Base-by-base conservation (phyloP, 148 eudicot species). In the Linanthus parryae region DNA sequence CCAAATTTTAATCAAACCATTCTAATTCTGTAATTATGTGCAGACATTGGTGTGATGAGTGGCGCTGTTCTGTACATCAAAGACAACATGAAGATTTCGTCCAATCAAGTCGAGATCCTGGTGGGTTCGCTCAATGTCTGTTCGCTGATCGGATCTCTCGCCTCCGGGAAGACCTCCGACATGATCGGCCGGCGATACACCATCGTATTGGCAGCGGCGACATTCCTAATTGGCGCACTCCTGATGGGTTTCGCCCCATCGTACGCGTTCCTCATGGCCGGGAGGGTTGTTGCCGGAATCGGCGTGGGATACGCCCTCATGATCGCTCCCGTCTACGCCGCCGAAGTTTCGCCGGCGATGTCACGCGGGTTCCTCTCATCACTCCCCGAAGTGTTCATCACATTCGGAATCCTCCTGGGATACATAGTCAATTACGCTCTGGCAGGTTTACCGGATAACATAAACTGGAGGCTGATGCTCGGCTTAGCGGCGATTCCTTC, bases 31-130 rank as follows among this genome's bases (percentile, higher is more conserved):
- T 15, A 1, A 43, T 1, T 31, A 22, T 42, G 33, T 52, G 43
- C 69, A 90, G 97, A 90, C 64, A 86, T 86, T 30, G 97, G 95
- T 17, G 95, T 90, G 29, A 90, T 90, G 67, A 86, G 95, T 65
- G 97, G 97, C 2, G 97, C 95, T 34, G 58, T 76, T 0, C 70
- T 85, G 0, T 83, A 57, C 72, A 83, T 90, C 23, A 83, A 40
- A 63, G 92, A 83, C 30, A 50, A 68, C 49, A 50, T 90, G 0
- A 74, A 79, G 22, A 64, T 90, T 38, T 64, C 84, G 21, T 51
- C 71, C 14, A 20, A 58, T 17, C 74, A 85, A 59, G 81, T 48
- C 39, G 85, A 90, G 57, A 60, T 90, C 37, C 55, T 90, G 20
- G 81, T 83, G 33, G 97, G 97, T 1, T 73, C 88, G 12, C 56